Base-by-base conservation (phyloP, 306 rosid species). In the Begonia peltatifolia region DNA sequence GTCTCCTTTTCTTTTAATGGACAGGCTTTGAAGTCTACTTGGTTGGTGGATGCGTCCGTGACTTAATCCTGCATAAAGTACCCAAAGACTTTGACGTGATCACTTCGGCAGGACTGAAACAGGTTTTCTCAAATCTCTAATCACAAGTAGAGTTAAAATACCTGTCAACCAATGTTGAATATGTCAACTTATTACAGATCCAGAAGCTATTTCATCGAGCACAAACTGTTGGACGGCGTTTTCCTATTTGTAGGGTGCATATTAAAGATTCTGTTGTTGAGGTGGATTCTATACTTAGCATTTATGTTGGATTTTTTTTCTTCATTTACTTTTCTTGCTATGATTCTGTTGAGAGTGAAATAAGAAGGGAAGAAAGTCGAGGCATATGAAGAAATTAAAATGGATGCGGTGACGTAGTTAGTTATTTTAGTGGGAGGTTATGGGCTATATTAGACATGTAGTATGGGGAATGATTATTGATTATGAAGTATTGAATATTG, bases 11-110 rank as follows among this genome's bases (percentile, higher is more conserved):
- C 12, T 44, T 64, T 12, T 65, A 25, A 41, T 41, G 42, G 22
- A 35, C 84, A 86, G 95, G 99, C 49, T 86, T 67, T 75, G 83
- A 90, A 53, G 72, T 94, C 63, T 90, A 83, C 70, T 74, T 90
- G 55, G 99, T 90, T 35, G 99, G 99, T 63, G 99, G 94, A 62
- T 90, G 99, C 59, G 99, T 90, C 59, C 80, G 99, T 66, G 99
- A 90, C 67, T 69, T 90, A 52, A 47, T 90, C 50, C 81, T 90
- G 22, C 73, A 75, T 17, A 83, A 78, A 62, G 64, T 61, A 15
- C 99, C 95, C 2, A 90, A 90, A 73, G 99, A 86, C 72, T 90
- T 80, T 59, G 99, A 90, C 63, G 84, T 83, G 71, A 76, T 90
- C 64, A 90, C 94, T 61, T 80, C 82, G 52, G 99, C 88, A 57